Conservation (phyloP, 2,329 filamentous ascomycete species). For the Xenosphaeropsis pyriputrescens region DNA sequence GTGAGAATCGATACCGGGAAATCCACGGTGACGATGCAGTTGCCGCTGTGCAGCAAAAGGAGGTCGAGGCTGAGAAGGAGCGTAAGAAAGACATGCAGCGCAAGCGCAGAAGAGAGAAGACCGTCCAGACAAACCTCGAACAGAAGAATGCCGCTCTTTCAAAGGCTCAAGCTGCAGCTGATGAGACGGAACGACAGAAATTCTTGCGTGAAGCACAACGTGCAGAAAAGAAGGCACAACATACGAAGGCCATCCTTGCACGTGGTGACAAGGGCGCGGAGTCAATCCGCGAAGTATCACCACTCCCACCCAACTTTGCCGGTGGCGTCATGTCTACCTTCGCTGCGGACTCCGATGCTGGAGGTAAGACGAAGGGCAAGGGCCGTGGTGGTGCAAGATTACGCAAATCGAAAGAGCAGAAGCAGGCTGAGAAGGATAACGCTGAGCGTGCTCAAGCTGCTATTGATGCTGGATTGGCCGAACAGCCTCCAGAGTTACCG, state of each 20-base stretch:
- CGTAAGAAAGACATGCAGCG: conserved; percentile 99
- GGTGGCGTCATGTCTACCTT: conserved; percentile 80
- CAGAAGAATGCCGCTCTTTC: conserved; percentile 74
- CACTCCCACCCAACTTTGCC: conserved; percentile 67
- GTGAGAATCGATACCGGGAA: conserved; percentile 62
- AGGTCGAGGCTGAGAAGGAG: conserved; percentile 90
- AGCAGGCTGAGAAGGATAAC: conserved; percentile 65
- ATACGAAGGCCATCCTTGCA: conserved; percentile 76
- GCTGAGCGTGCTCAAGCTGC: conserved; percentile 82
- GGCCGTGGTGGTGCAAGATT: conserved; percentile 42
- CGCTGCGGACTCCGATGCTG: conserved; percentile 32
- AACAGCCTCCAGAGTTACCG: conserved; percentile 48
- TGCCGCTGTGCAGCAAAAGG: conserved; percentile 76
- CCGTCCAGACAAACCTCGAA: conserved; percentile 84
- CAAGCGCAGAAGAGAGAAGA: conserved; percentile 89
- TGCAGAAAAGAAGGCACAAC: conserved; percentile 82
- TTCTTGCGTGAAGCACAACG: conserved; percentile 77
- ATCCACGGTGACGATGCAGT: conserved; percentile 69
- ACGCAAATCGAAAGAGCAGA: conserved; percentile 84
- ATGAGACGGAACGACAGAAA: conserved; percentile 72
- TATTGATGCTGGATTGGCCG: conserved; percentile 49
- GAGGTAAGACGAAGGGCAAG: conserved; percentile 37
- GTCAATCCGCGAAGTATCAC: conserved; percentile 44
- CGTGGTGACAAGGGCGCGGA: conserved; percentile 70
- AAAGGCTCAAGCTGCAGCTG: conserved; percentile 62